These are phyloP conservation scores for Suillus decipiens DNA, from an alignment of 768 basidiomycete genomes.

Conservation along the genomic window DNA sequence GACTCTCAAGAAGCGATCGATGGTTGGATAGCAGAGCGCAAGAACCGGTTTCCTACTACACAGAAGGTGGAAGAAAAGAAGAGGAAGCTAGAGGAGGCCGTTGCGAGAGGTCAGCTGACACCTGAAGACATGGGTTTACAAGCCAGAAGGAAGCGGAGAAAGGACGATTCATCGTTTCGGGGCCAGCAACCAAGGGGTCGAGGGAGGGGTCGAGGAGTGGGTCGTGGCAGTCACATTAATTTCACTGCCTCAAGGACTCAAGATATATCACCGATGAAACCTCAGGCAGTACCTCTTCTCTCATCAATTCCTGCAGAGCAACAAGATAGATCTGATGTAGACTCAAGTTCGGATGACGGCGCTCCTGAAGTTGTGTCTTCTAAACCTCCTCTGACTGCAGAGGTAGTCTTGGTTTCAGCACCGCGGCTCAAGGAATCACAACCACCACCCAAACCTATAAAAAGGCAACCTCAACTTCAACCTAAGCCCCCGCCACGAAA, in stretches of 20 bases:
- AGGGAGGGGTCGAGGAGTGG: constrained; percentile 36
- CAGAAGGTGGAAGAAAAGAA: constrained; percentile 78
- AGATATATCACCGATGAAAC: neutral
- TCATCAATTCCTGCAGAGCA: neutral
- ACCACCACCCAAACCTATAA: constrained; percentile 14
- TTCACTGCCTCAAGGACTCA: neutral
- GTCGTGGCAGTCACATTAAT: constrained; percentile 14
- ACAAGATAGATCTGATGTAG: constrained; percentile 23
- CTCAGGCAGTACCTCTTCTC: neutral
- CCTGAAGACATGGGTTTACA: constrained; percentile 44
- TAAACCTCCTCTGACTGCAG: constrained; percentile 34
- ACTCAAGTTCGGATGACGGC: constrained; percentile 40
- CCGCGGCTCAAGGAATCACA: constrained; percentile 11
- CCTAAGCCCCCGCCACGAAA: constrained; percentile 57
- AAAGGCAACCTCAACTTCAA: constrained; percentile 34
- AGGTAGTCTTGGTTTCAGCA: constrained; percentile 6
- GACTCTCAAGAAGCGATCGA: constrained; percentile 81
- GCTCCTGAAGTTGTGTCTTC: constrained; percentile 63
- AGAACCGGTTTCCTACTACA: constrained; percentile 79
- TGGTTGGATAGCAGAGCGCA: constrained; percentile 89
- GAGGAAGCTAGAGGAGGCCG: constrained; percentile 74
- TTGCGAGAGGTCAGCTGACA: constrained; percentile 74
- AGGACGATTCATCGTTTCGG: constrained; percentile 27
- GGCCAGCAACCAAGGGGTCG: constrained; percentile 13
- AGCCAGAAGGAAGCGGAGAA: constrained; percentile 44